Conservation (phyloP, 768 basidiomycete species). For the Lentinula sp. region DNA sequence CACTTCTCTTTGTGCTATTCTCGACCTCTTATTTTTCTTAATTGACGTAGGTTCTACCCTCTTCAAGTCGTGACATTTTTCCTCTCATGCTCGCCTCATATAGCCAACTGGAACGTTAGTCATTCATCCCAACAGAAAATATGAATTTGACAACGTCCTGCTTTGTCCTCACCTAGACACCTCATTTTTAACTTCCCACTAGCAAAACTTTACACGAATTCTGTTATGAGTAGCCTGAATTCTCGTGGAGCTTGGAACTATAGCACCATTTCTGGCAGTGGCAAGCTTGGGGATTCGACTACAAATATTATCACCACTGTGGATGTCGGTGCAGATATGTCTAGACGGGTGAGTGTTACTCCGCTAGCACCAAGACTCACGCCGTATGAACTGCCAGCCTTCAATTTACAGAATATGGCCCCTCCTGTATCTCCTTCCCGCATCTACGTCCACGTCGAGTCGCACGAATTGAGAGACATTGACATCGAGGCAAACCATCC, state of each 20-base stretch:
- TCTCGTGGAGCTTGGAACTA: conserved; percentile 24
- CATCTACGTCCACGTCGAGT: conserved; percentile 24
- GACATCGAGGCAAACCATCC: not conserved
- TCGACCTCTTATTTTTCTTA: conserved; percentile 24
- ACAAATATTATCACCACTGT: not conserved
- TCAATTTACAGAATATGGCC: not conserved
- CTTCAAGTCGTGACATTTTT: not conserved
- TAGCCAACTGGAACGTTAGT: conserved; percentile 11
- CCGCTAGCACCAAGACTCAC: no score
- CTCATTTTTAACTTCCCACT: conserved; percentile 28
- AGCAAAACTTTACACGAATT: conserved; percentile 30
- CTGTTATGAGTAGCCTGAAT: conserved; percentile 28
- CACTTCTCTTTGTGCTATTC: conserved; percentile 24
- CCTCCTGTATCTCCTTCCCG: conserved; percentile 1
- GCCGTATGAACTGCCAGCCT: not conserved
- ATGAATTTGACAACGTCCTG: not conserved
- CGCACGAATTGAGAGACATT: conserved; percentile 22
- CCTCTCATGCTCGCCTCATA: not conserved
- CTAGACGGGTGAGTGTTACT: not conserved
- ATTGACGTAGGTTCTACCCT: conserved; percentile 2
- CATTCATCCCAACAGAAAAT: not conserved
- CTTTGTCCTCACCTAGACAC: conserved; percentile 12
- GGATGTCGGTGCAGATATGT: not conserved
- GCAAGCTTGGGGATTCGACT: not conserved
- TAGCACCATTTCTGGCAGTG: not conserved